A percentile compares a stretch with the other conserved stretches of the same genome.
Conservation (phyloP, 768 basidiomycete genomes). For the Suillus variegatus region DNA sequence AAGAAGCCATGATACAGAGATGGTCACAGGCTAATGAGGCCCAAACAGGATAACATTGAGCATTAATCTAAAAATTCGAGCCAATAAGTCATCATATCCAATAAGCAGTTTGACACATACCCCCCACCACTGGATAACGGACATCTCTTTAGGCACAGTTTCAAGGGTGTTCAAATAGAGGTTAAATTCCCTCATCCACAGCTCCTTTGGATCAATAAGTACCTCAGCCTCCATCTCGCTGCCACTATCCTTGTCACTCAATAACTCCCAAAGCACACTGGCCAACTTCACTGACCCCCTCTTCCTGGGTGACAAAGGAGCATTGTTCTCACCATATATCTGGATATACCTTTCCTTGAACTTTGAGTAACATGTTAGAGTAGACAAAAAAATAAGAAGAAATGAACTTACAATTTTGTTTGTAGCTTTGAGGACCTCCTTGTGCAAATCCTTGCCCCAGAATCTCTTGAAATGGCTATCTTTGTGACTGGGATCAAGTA, state of each 20-base stretch:
- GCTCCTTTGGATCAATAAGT: constrained; percentile 29
- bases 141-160: constrained; percentile 24
- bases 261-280: constrained; percentile 4
- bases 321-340: not conserved
- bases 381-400: not conserved
- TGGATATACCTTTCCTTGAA: constrained; percentile 14
- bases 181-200: constrained; percentile 21
- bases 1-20: constrained; percentile 40
- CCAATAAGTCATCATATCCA: constrained; percentile 6
- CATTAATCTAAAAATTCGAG: constrained; percentile 20
- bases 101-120: constrained; percentile 16
- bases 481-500: constrained; percentile 23
- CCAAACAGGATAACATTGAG: constrained; percentile 26
- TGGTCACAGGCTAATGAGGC: constrained; percentile 37
- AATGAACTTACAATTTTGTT: constrained; percentile 17
- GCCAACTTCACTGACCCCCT: constrained; percentile 1
- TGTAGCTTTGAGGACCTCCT: constrained; percentile 11
- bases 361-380: constrained; percentile 5
- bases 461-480: constrained; percentile 28
- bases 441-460: constrained; percentile 25
- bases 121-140: constrained; percentile 36
- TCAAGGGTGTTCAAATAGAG: constrained; percentile 33
- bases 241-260: constrained; percentile 13
- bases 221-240: constrained; percentile 32
- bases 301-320: constrained; percentile 2